Evolutionary conservation across 768 basidiomycete genomes (phyloP), one percentile per base, ranked within the genome.

Genomic region (Dictyophora rubrovolvata): DNA sequence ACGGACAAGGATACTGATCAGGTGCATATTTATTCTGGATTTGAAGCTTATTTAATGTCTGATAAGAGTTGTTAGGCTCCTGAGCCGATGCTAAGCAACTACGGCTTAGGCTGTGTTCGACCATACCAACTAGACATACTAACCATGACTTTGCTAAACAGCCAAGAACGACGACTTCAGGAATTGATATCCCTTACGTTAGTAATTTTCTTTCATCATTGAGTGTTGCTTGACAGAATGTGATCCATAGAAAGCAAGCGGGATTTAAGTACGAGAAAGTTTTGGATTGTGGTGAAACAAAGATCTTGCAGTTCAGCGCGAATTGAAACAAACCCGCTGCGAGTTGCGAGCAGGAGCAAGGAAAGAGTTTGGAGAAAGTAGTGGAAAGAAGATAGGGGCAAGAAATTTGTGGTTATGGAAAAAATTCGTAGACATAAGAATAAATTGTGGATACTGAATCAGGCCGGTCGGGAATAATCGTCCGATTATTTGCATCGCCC

Each of bases 11-110:
- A 22, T 46, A 12, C 17, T 48, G 28, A 20, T 1, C 50, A 62
- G 58, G 58, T 59, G 8, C 18, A 36, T 36, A 34, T 28, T 3
- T 28, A 28, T n/a, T n/a, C n/a, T n/a, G n/a, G 28, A 3, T 3
- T 28, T 28, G 28, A 3, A 28, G 28, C n/a, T n/a, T n/a, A n/a
- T n/a, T n/a, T 28, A 28, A 7, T 7, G 7, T 28, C 28, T 28
- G 28, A 28, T 28, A 28, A 28, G 11, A 35, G 33, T 6, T 53
- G 37, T 48, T 61, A 68, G 61, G 77, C 75, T 0, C 78, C 77
- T 0, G 72, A 73, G 54, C 79, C 77, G 0, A 65, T 81, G 54
- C 69, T 80, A 1, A 71, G 77, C 5, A 79, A 79, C 64, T 79
- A 73, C 54, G 78, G 77, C 16, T 68, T 72, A 7, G 78, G 75